Evolutionary conservation across 176 grass and related monocot species (phyloP).

Genomic region (Poa annua): DNA sequence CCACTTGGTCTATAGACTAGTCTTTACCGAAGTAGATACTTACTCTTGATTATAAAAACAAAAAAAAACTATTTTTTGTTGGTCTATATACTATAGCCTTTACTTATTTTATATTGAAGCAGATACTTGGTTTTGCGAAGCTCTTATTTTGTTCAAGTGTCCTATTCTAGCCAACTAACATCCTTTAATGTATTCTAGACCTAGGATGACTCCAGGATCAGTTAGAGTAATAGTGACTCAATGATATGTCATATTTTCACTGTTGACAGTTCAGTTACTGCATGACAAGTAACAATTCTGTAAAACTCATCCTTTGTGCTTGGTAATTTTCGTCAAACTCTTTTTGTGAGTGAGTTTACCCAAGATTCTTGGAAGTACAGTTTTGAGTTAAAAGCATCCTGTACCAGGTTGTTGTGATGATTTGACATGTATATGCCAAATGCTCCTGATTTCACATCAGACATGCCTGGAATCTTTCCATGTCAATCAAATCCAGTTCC

Average conservation of each 20-base stretch:
- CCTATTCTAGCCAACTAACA: slow-evolving; percentile 1
- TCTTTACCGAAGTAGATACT: neutral
- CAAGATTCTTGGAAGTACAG: neutral
- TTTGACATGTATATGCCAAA: neutral
- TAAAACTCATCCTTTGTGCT: neutral
- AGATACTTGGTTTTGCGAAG: neutral
- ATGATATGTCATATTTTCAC: neutral
- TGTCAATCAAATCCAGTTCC: slow-evolving; percentile 4
- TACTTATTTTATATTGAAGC: neutral
- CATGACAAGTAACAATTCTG: neutral
- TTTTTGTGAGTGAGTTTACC: neutral
- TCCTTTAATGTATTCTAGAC: neutral
- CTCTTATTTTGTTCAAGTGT: neutral
- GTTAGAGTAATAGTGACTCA: neutral
- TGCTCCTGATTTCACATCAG: neutral
- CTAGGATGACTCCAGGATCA: neutral
- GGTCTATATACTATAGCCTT: neutral
- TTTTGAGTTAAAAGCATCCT: neutral
- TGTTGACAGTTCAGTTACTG: neutral
- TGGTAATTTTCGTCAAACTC: neutral
- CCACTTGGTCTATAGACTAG: neutral
- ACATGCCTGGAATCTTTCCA: neutral
- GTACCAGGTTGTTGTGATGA: neutral
- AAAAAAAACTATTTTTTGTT: neutral
- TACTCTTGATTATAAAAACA: neutral